Evolutionary conservation across 169 alveolate species (phyloP), one percentile per base, ranked within the genome.

Genomic region (Sarcocystis neurona): DNA sequence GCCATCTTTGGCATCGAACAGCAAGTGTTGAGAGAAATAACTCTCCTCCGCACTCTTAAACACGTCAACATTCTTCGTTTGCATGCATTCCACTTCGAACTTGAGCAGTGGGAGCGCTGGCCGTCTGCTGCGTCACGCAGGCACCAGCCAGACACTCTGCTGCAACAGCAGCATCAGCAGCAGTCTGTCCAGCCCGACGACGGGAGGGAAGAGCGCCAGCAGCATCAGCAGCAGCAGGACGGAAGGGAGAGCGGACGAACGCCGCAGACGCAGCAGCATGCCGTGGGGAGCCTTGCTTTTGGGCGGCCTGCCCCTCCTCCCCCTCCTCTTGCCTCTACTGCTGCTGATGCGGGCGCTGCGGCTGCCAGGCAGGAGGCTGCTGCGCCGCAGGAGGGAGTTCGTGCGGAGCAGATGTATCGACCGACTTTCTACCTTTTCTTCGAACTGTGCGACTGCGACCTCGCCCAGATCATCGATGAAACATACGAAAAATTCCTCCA

Each of bases 391-490:
- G 30, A 50, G n/a, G 32, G 37, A 75, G 18, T 46, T 37, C 34
- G 37, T 15, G 37, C 56, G 48, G 37, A 58, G 56, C 68, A 60
- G 63, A 1, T 12, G 23, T n/a, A n/a, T 12, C 77, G 77, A 4
- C 88, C 88, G 2, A 82, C 88, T 15, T 15, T 82, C 44, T 82
- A 82, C 63, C 20, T 82, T 30, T 58, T 82, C 39, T 50, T 47
- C 27, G 88, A 82, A 37, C 88, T 82, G 50, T 82, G 88, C 63
- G 88, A 82, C 70, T 34, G 43, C 8, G 88, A 82, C 63, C 63
- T 58, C 15, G 88, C 88, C 47, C n/a, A 82, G 44, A 32, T 46
- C 37, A 5, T 39, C 23, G 88, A 82, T 58, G 27, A 10, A n/a
- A 50, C 37, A 30, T 60, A 82, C 79, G 8, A 60, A 58, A 12